Base-by-base conservation (phyloP, 108 stramenopile genomes). In the Cyclotella choctawhatcheeana region DNA sequence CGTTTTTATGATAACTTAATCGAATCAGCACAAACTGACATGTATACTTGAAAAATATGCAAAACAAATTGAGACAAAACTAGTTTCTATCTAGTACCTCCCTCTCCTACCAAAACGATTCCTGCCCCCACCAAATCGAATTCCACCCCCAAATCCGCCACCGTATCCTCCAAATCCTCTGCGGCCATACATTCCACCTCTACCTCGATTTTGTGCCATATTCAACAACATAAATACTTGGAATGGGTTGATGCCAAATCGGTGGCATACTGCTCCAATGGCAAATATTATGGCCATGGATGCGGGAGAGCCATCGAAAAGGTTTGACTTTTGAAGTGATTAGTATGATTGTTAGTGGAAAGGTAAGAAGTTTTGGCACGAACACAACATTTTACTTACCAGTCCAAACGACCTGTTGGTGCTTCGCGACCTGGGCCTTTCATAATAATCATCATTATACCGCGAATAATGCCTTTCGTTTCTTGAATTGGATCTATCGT, bases 171-270 rank as follows among this genome's bases (percentile, higher is more conserved):
- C 71, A 54, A 69, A 43, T 63, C 79, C 80, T 13, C 82, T 82
- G 20, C 64, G 70, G 34, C 84, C 84, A 31, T 67, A 51, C 13
- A 30, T 29, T 6, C 51, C 31, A 56, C 69, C 56, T 21, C 85
- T 69, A 21, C 82, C 35, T 40, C 82, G 74, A 30, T 32, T 31
- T 35, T 64, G 69, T 74, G 86, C 66, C 26, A 86, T 59, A 67
- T 86, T 86, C 51, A 91, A 31, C 64, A 93, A 72, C 70, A 71
- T 70, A 13, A 93, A 24, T 21, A 77, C 72, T 40, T 90, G 88
- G 53, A 86, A 86, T 22, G 88, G 89, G 58, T 87, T 87, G 12
- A 90, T 80, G 12, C 89, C 92, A 75, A 82, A 82, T 40, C 79
- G 58, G 68, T 88, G 85, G 33, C 87, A 87, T 20, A 78, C 26